These are phyloP conservation scores for Magnusiomyces fungicola DNA, from an alignment of 1,139 yeast genomes.

Conservation along the genomic window DNA sequence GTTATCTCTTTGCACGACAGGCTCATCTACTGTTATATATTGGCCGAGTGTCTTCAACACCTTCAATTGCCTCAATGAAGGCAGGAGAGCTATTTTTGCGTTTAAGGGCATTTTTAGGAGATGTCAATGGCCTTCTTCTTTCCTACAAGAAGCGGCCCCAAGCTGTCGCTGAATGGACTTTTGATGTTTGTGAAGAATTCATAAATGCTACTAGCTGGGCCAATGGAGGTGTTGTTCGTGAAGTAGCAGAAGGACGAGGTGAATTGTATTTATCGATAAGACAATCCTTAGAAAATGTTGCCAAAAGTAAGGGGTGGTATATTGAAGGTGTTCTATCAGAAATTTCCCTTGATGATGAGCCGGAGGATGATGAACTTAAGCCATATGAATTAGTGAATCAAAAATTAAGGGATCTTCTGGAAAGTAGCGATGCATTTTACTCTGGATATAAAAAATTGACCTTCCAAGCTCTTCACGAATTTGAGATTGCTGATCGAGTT, in stretches of 20 bases:
- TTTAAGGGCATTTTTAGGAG: constrained; percentile 37
- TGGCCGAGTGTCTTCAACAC: constrained; percentile 30
- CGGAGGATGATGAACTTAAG: constrained; percentile 5
- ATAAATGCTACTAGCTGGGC: constrained; percentile 19
- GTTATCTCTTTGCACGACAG: constrained; percentile 38
- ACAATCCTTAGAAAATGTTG: constrained; percentile 33
- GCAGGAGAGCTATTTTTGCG: constrained; percentile 31
- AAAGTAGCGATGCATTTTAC: constrained; percentile 30
- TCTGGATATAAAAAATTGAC: constrained; percentile 37
- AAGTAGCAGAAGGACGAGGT: constrained; percentile 34
- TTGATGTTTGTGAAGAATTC: constrained; percentile 30
- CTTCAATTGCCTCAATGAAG: constrained; percentile 33
- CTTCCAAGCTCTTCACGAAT: constrained; percentile 41
- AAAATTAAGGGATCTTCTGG: constrained; percentile 17
- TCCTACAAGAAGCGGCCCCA: constrained; percentile 22
- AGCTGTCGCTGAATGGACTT: constrained; percentile 32
- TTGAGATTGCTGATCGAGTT: constrained; percentile 43
- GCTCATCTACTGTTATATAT: constrained; percentile 31
- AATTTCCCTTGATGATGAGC: constrained; percentile 24
- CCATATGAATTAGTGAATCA: constrained; percentile 17
- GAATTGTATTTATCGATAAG: constrained; percentile 32
- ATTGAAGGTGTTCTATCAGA: constrained; percentile 43
- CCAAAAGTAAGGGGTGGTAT: constrained; percentile 29
- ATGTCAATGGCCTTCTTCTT: constrained; percentile 30
- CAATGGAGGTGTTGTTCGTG: constrained; percentile 27